These are phyloP conservation scores for Primulina huaijiensis DNA, from an alignment of 257 asterid species.

Conservation along the genomic window DNA sequence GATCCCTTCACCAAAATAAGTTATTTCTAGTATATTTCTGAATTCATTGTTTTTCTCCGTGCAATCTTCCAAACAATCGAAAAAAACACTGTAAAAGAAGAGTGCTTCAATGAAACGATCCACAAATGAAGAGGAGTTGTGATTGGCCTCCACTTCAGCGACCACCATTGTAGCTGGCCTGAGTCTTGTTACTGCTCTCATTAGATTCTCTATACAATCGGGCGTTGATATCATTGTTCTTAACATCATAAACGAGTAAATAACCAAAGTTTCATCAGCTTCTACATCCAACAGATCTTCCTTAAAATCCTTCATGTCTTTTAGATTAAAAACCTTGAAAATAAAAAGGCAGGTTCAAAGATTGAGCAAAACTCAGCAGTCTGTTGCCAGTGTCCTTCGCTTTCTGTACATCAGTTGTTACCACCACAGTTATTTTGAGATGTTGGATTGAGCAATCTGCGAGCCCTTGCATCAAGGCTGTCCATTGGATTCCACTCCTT, in stretches of 20 bases:
- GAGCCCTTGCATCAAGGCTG: constrained; percentile 60
- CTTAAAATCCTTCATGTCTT: constrained; percentile 42
- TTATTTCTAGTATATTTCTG: constrained; percentile 42
- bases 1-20: constrained; percentile 53
- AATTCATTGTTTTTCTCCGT: constrained; percentile 36
- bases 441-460: constrained; percentile 28
- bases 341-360: constrained; percentile 49
- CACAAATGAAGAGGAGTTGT: constrained; percentile 56
- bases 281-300: constrained; percentile 32
- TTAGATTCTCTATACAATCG: constrained; percentile 35
- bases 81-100: constrained; percentile 44
- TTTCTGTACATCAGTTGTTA: constrained; percentile 28
- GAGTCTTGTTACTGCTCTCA: constrained; percentile 38
- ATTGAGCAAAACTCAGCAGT: constrained; percentile 42
- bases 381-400: constrained; percentile 47
- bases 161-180: constrained; percentile 56
- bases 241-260: constrained; percentile 38
- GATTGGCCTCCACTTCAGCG: constrained; percentile 63
- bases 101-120: constrained; percentile 59
- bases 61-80: constrained; percentile 63
- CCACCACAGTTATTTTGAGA: constrained; percentile 55
- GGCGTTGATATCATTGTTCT: constrained; percentile 55
- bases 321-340: constrained; percentile 35
- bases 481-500: constrained; percentile 68
- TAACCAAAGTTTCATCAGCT: constrained; percentile 44